A percentile compares a stretch with the other conserved stretches of the same genome.
These are phyloP conservation scores for Singerocomus inundabilis DNA, from an alignment of 1,284 basidiomycete species.

Conservation along the genomic window DNA sequence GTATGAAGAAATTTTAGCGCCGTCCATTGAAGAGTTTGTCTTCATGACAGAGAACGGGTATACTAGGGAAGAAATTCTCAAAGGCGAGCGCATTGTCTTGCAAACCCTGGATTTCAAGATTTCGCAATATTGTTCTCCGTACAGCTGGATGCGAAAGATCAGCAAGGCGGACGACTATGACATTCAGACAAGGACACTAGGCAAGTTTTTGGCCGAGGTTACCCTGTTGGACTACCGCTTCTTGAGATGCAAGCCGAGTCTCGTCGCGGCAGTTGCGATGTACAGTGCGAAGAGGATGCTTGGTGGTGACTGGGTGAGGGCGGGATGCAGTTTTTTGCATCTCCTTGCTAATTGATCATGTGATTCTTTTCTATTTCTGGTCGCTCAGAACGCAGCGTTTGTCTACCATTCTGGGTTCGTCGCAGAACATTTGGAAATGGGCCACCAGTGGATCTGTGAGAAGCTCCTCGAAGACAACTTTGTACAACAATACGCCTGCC, in stretches of 20 bases:
- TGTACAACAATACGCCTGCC: constrained; percentile 84
- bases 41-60: constrained; percentile 97
- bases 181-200: constrained; percentile 93
- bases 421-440: constrained; percentile 84
- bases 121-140: constrained; percentile 98
- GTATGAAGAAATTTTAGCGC: constrained; percentile 97
- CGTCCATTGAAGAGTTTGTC: constrained; percentile 92
- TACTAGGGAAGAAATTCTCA: constrained; percentile 93
- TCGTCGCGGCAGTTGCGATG: constrained; percentile 98
- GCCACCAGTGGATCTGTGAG: constrained; percentile 82
- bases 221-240: constrained; percentile 94
- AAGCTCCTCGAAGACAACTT: constrained; percentile 83
- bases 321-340: constrained; percentile 13
- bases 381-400: constrained; percentile 79
- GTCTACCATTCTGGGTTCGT: constrained; percentile 93
- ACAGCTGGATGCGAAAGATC: constrained; percentile 98
- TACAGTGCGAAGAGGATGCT: constrained; percentile 92
- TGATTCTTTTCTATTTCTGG: constrained; percentile 43
- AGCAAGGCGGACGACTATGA: constrained; percentile 99
- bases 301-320: constrained; percentile 88
- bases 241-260: constrained; percentile 89
- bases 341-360: constrained; percentile 38
- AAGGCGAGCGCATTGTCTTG: constrained; percentile 95
- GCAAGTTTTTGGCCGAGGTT: constrained; percentile 98
- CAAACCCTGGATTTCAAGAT: constrained; percentile 94